A percentile compares a stretch with the other conserved stretches of the same genome.
Conservation (phyloP, 2,329 filamentous ascomycete species). For the Escovopsis weberi region DNA sequence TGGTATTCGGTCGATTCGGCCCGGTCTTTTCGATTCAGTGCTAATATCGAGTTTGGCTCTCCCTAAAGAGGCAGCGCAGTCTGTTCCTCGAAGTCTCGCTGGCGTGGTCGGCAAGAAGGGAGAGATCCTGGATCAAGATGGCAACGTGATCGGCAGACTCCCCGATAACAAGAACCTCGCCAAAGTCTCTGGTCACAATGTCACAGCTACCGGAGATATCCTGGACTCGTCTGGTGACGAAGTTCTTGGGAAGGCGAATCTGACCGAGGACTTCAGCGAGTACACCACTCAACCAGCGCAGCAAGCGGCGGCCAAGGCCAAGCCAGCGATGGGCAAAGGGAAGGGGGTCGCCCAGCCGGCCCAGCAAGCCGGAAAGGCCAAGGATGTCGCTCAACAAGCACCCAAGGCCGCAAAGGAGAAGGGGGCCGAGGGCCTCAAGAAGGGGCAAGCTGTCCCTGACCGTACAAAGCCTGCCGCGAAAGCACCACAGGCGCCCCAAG, state of each 20-base stretch:
- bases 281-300: slow-evolving; percentile 23
- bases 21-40: not conserved
- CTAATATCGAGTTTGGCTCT: not conserved
- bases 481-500: too few relatives aligned
- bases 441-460: too few relatives aligned
- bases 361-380: slow-evolving; percentile 1
- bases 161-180: slow-evolving; percentile 23
- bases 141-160: slow-evolving; percentile 28
- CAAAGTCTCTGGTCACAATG: slow-evolving; percentile 26
- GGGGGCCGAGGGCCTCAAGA: too few relatives aligned
- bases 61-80: slow-evolving; percentile 14
- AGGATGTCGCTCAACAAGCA: too few relatives aligned
- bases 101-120: slow-evolving; percentile 29
- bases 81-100: slow-evolving; percentile 22
- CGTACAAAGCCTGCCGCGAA: too few relatives aligned
- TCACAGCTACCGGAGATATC: slow-evolving; percentile 21
- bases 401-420: too few relatives aligned
- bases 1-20: not conserved
- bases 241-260: slow-evolving; percentile 25
- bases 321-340: slow-evolving; percentile 13
- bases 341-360: slow-evolving; percentile 12
- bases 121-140: slow-evolving; percentile 29
- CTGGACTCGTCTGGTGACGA: slow-evolving; percentile 22
- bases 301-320: slow-evolving; percentile 1
- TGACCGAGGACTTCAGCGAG: slow-evolving; percentile 25